phyloP scores from a whole-genome alignment of 2,329 filamentous ascomycete genomes.

The Sarocladiaceae sp. region DNA sequence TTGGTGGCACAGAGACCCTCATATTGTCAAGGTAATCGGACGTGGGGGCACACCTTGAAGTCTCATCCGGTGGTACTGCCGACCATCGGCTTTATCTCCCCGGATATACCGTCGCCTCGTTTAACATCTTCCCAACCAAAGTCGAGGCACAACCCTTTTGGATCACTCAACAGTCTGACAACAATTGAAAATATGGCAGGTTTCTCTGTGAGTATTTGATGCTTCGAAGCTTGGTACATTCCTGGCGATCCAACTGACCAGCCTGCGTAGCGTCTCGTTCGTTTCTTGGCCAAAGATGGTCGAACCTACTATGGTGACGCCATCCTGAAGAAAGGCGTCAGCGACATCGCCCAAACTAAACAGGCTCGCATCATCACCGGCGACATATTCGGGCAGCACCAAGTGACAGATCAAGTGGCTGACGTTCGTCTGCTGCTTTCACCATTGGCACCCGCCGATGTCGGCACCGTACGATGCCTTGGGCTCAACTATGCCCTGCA shows the following conservation, averaged over 20 bases:
- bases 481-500: constrained; percentile 71
- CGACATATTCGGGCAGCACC: constrained; percentile 61
- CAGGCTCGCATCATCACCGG: constrained; percentile 61
- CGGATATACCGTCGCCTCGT: neutral
- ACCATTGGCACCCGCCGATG: constrained; percentile 58
- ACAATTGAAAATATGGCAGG: neutral
- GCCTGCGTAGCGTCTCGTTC: constrained; percentile 57
- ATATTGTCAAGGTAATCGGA: too few relatives aligned
- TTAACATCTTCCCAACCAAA: neutral
- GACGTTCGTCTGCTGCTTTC: constrained; percentile 55
- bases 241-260: neutral
- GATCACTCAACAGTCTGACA: neutral
- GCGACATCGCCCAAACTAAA: constrained; percentile 56
- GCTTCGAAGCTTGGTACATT: neutral
- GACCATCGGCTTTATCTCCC: neutral
- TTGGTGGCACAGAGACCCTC: too few relatives aligned
- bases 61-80: too few relatives aligned
- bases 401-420: constrained; percentile 58
- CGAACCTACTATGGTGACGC: constrained; percentile 70
- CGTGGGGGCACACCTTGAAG: too few relatives aligned
- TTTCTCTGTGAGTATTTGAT: constrained; percentile 9
- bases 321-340: constrained; percentile 57
- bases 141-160: too few relatives aligned
- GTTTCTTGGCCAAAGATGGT: constrained; percentile 69
- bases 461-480: constrained; percentile 64